A percentile compares a stretch with the other conserved stretches of the same genome.
Evolutionary conservation across 768 basidiomycete genomes (phyloP).

Genomic region (Tubosaeta brunneosetosa): DNA sequence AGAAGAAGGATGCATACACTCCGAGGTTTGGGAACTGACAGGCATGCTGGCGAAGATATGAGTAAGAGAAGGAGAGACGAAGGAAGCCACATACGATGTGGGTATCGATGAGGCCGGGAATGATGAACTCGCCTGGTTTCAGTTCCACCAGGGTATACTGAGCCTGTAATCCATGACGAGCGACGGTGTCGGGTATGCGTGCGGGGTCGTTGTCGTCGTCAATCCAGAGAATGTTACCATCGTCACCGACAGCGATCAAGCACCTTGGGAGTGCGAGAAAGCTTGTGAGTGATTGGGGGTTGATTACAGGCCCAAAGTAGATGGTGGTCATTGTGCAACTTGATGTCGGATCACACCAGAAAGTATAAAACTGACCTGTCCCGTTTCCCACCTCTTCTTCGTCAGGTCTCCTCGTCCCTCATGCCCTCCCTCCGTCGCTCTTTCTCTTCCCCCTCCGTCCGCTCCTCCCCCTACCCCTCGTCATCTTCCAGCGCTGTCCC

Average conservation of each 20-base stretch:
- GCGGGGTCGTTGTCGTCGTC: slow-evolving; percentile 50
- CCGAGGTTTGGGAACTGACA: slow-evolving; percentile 43
- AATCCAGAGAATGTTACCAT: slow-evolving; percentile 69
- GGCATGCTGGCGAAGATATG: slow-evolving; percentile 24
- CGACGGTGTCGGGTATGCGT: slow-evolving; percentile 46
- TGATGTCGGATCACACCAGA: slow-evolving; percentile 20
- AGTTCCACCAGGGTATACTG: slow-evolving; percentile 34
- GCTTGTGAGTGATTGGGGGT: slow-evolving; percentile 40
- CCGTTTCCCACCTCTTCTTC: slow-evolving; percentile 31
- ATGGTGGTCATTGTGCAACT: slow-evolving; percentile 28
- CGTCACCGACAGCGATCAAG: slow-evolving; percentile 47
- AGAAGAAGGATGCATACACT: slow-evolving; percentile 18
- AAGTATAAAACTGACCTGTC: slow-evolving; percentile 40
- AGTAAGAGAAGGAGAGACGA: background rate
- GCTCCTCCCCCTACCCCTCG: slow-evolving; percentile 61
- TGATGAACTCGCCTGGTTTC: slow-evolving; percentile 58
- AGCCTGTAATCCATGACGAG: slow-evolving; percentile 41
- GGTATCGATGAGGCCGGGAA: slow-evolving; percentile 90
- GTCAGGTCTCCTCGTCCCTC: slow-evolving; percentile 10
- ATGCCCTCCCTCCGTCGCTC: slow-evolving; percentile 82
- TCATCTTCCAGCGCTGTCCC: slow-evolving; percentile 33
- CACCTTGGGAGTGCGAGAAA: slow-evolving; percentile 48
- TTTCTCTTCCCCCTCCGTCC: slow-evolving; percentile 63
- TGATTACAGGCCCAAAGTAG: slow-evolving; percentile 57
- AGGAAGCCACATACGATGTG: slow-evolving; percentile 61